Base-by-base conservation (phyloP, 371 early-diverging fungal species). In the Mucor irregularis region DNA sequence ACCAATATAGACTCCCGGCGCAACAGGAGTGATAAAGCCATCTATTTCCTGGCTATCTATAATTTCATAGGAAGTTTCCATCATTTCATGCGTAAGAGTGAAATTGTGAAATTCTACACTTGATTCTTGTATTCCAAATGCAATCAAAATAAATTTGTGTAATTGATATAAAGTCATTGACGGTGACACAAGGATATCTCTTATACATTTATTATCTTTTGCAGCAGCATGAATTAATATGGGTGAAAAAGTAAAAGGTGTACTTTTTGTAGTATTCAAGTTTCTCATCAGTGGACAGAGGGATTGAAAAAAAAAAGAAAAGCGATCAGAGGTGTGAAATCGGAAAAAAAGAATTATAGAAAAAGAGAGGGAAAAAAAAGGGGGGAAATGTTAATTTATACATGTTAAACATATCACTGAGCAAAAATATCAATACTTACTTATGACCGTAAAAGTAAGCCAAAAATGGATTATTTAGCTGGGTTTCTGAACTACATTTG, bases 1-100 rank as follows among this genome's bases (percentile, higher is more conserved):
- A 53, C 54, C 54, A 53, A 53, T 53, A 45, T 53, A 53, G 11
- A 53, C 45, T 31, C 54, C 54, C 13, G 54, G 54, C 22, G 54
- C 37, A 10, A 45, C 28, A 3, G 37, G 54, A 35, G 45, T 53
- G 28, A 45, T 31, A 28, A 53, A 53, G 10, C 54, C 45, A 10
- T 53, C 45, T 16, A 39, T 28, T n/a, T 52, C 40, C 19, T 35
- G 54, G 26, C 35, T 21, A 10, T 42, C 53, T 14, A 53, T 45
- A 3, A 53, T 13, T 26, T 44, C 54, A 35, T 44, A 53, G 28
- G 16, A 52, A n/a, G 42, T 52, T 39, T 52, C 35, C 1, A 53
- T 34, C 3, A 34, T 21, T 19, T 44, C 17, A 1, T 24, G n/a
- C 5, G 14, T 16, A 13, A 34, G 33, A 34, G 6, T 44, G n/a